Evolutionary conservation across 306 rosid species (phyloP).

Genomic region (Vigna trinervia): DNA sequence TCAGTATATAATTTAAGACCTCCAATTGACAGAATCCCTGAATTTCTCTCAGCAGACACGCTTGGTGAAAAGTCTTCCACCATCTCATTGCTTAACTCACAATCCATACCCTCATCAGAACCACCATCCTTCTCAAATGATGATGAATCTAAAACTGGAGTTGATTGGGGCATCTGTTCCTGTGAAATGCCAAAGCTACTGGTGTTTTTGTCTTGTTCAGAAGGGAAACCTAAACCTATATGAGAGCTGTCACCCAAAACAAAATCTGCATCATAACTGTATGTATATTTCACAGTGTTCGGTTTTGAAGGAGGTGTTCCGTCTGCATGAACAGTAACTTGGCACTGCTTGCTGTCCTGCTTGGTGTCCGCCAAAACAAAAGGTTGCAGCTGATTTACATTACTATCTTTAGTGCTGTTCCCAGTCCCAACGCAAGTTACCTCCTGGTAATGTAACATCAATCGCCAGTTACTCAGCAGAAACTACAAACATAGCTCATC

Average conservation of each 20-base stretch:
- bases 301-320: constrained; percentile 61
- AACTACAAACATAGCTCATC: background rate
- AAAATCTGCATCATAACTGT: constrained; percentile 66
- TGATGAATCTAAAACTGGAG: constrained; percentile 53
- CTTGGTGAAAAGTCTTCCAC: constrained; percentile 51
- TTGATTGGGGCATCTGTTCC: constrained; percentile 51
- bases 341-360: constrained; percentile 25
- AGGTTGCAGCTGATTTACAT: constrained; percentile 52
- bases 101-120: constrained; percentile 48
- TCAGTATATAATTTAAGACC: constrained; percentile 80
- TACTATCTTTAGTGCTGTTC: constrained; percentile 42
- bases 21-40: constrained; percentile 87
- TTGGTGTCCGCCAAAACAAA: constrained; percentile 57
- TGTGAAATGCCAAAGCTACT: constrained; percentile 53
- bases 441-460: constrained; percentile 58
- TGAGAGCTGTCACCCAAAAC: constrained; percentile 81
- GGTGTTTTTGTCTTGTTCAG: constrained; percentile 62
- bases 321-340: constrained; percentile 57
- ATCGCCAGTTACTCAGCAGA: constrained; percentile 33
- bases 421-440: constrained; percentile 38
- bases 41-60: constrained; percentile 58
- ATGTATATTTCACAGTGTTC: constrained; percentile 56
- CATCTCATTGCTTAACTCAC: constrained; percentile 51
- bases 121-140: constrained; percentile 57
- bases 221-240: constrained; percentile 79